Evolutionary conservation across 768 basidiomycete species (phyloP).

Genomic region (Tulasnella sp.): DNA sequence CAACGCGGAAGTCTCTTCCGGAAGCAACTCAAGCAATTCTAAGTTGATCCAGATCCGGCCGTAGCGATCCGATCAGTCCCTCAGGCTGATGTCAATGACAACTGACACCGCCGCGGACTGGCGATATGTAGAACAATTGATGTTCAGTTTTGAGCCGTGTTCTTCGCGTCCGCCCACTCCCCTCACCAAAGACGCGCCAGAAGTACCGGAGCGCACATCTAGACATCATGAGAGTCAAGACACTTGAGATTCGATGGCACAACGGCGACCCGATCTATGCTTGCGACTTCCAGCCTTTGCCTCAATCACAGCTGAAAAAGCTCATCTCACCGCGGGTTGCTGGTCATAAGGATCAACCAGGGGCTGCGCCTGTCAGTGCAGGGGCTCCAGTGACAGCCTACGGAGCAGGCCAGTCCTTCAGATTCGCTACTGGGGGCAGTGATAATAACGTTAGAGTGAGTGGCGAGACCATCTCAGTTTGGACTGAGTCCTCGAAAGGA

Average conservation of each 20-base stretch:
- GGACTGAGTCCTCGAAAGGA: neutral
- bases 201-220: neutral
- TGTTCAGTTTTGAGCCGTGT: too few species aligned
- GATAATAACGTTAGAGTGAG: slow-evolving; percentile 94
- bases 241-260: slow-evolving; percentile 94
- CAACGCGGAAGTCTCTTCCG: too few species aligned
- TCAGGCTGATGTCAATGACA: too few species aligned
- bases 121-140: too few species aligned
- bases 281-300: slow-evolving; percentile 85
- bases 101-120: too few species aligned
- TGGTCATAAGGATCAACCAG: slow-evolving; percentile 40
- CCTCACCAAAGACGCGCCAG: too few species aligned
- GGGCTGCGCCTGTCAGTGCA: slow-evolving; percentile 37
- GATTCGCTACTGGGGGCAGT: slow-evolving; percentile 89
- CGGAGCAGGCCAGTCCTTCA: slow-evolving; percentile 66
- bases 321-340: slow-evolving; percentile 24
- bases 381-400: slow-evolving; percentile 14
- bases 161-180: too few species aligned
- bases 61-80: too few species aligned
- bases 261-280: slow-evolving; percentile 92
- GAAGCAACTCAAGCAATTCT: too few species aligned
- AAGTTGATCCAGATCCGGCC: too few species aligned
- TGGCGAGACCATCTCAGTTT: slow-evolving; percentile 21
- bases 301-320: slow-evolving; percentile 37
- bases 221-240: slow-evolving; percentile 64